A percentile compares a stretch with the other conserved stretches of the same genome.
These are phyloP conservation scores for Zostera marina DNA, from an alignment of 116 monocot genomes.

Conservation along the genomic window DNA sequence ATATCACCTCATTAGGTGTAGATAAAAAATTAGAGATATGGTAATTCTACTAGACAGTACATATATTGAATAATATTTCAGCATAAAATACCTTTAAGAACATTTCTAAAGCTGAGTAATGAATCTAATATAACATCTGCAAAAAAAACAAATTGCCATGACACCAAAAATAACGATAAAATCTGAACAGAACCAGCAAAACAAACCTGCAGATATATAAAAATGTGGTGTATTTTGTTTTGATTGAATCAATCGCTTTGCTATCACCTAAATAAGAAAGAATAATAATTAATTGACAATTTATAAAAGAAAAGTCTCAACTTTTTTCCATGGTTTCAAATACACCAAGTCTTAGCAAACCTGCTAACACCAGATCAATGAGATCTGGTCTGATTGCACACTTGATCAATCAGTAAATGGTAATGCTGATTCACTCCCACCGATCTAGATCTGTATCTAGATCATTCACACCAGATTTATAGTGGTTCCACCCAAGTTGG, in stretches of 20 bases:
- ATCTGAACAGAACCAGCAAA: not conserved
- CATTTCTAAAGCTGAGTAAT: slow-evolving; percentile 77
- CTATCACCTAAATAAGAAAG: slow-evolving; percentile 48
- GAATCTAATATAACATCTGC: slow-evolving; percentile 82
- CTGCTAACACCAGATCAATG: no score
- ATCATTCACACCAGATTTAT: no score
- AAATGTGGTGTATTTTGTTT: slow-evolving; percentile 83
- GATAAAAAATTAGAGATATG: not conserved
- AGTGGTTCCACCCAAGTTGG: no score
- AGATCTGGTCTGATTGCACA: no score
- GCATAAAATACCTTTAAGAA: slow-evolving; percentile 53
- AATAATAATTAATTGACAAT: not conserved
- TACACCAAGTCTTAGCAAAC: no score
- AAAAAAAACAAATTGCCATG: slow-evolving; percentile 4
- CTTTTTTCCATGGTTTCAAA: no score
- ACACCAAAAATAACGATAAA: not conserved
- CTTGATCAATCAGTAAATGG: no score
- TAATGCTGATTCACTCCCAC: no score
- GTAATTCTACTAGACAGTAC: not conserved
- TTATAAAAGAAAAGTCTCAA: not conserved
- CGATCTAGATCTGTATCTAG: no score
- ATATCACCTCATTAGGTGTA: not conserved
- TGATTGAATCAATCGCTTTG: slow-evolving; percentile 86
- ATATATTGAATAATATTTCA: not conserved
- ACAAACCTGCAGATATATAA: slow-evolving; percentile 79